Percentiles rank a stretch among this genome's conserved stretches.
Conservation (phyloP, 2,329 filamentous ascomycete species). For the Fusarium mangiferae region DNA sequence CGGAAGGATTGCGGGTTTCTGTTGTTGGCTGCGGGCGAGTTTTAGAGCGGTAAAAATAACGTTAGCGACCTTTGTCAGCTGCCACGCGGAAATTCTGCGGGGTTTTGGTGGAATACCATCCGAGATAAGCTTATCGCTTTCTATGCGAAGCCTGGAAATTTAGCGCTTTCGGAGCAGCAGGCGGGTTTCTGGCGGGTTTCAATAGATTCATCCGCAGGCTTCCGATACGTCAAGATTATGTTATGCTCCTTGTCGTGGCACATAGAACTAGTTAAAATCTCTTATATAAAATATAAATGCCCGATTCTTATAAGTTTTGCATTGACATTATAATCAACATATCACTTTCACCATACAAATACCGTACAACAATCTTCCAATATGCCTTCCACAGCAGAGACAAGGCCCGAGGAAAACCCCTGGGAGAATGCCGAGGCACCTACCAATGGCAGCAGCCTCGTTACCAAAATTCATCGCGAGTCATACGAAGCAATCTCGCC, state of each 20-base stretch:
- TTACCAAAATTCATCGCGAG: background rate
- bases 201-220: background rate
- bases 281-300: no score
- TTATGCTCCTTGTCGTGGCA: fast-evolving
- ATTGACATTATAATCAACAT: no score
- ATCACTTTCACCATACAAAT: no score
- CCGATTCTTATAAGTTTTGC: no score
- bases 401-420: background rate
- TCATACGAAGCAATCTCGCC: constrained; percentile 52
- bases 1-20: background rate
- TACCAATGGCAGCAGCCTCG: background rate
- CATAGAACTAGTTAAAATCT: no score
- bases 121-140: background rate
- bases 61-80: constrained; percentile 8
- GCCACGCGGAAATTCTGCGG: background rate
- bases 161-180: background rate
- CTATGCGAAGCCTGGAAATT: background rate
- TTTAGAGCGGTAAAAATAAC: background rate
- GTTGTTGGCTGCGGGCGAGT: background rate
- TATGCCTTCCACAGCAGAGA: background rate
- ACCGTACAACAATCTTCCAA: background rate
- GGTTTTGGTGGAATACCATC: background rate
- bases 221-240: background rate
- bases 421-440: background rate
- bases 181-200: background rate